A percentile compares a stretch with the other conserved stretches of the same genome.
Evolutionary conservation across 1,284 basidiomycete genomes (phyloP).

Genomic region (Marasmius sp.): DNA sequence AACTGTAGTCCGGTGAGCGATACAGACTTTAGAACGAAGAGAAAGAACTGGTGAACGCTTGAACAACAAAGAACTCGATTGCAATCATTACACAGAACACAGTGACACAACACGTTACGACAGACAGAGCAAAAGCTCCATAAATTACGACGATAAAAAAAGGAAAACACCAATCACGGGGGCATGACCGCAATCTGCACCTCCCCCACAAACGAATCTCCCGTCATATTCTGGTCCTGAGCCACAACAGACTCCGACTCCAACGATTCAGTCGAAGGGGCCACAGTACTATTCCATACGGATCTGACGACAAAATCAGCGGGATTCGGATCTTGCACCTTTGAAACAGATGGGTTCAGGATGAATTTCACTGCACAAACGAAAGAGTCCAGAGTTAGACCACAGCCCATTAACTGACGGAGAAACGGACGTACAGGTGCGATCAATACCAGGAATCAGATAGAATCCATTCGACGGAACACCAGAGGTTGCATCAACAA

Average conservation of each 20-base stretch:
- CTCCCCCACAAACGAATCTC: not conserved
- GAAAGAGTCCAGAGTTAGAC: not conserved
- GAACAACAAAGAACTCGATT: no score
- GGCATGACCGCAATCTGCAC: not conserved
- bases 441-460: slow-evolving; percentile 49
- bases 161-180: not conserved
- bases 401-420: not conserved
- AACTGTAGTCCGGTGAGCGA: no score
- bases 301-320: slow-evolving; percentile 53
- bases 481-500: slow-evolving; percentile 43
- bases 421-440: slow-evolving; percentile 37
- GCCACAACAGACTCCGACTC: not conserved
- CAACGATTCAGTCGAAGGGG: not conserved
- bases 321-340: slow-evolving; percentile 34
- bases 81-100: no score
- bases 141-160: not conserved
- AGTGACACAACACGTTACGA: not conserved
- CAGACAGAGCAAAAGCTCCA: not conserved
- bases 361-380: slow-evolving; percentile 51
- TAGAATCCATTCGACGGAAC: slow-evolving; percentile 52
- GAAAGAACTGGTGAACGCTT: no score
- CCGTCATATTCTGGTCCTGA: not conserved
- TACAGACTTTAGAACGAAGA: no score
- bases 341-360: slow-evolving; percentile 37
- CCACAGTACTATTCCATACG: slow-evolving; percentile 52